phyloP scores from a whole-genome alignment of 2,329 filamentous ascomycete genomes.

The Rachicladosporium sp. region DNA sequence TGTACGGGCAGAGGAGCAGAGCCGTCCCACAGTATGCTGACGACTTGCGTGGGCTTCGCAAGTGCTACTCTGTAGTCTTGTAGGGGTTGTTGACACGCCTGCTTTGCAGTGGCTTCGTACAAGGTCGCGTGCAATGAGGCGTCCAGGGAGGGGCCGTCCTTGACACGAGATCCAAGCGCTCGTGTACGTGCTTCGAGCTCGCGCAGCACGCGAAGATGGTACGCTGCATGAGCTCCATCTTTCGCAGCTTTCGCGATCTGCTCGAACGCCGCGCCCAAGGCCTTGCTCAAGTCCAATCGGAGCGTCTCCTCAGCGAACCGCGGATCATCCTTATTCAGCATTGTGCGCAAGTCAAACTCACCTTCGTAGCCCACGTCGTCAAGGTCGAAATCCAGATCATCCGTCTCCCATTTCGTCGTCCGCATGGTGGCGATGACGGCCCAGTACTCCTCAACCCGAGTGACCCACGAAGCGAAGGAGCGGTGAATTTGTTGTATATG shows the following conservation, averaged over 20 bases:
- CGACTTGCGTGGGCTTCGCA: slow-evolving; percentile 35
- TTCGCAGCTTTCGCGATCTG: slow-evolving; percentile 5
- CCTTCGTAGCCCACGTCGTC: slow-evolving; percentile 63
- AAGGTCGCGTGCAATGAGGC: background rate
- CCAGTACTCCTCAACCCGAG: slow-evolving; percentile 56
- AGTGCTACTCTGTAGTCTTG: slow-evolving; percentile 49
- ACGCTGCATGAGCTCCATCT: slow-evolving; percentile 23
- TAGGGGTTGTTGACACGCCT: background rate
- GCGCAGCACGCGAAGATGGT: slow-evolving; percentile 62
- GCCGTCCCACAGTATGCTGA: slow-evolving; percentile 69
- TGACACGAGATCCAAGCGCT: slow-evolving; percentile 5
- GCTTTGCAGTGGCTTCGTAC: slow-evolving; percentile 1
- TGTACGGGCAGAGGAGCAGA: slow-evolving; percentile 62
- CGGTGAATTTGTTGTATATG: slow-evolving; percentile 50
- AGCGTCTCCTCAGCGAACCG: slow-evolving; percentile 13
- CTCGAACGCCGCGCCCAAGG: slow-evolving; percentile 10
- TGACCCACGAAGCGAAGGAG: slow-evolving; percentile 60
- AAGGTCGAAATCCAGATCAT: slow-evolving; percentile 52
- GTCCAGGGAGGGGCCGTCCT: background rate
- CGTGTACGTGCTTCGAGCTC: slow-evolving; percentile 60
- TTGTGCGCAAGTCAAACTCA: slow-evolving; percentile 27
- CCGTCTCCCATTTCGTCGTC: slow-evolving; percentile 56
- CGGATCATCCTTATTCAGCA: background rate
- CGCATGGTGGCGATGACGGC: slow-evolving; percentile 52
- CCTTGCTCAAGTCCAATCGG: slow-evolving; percentile 7